Evolutionary conservation across 2,329 filamentous ascomycete genomes (phyloP).

Genomic region (Tolypocladium pustulatum): DNA sequence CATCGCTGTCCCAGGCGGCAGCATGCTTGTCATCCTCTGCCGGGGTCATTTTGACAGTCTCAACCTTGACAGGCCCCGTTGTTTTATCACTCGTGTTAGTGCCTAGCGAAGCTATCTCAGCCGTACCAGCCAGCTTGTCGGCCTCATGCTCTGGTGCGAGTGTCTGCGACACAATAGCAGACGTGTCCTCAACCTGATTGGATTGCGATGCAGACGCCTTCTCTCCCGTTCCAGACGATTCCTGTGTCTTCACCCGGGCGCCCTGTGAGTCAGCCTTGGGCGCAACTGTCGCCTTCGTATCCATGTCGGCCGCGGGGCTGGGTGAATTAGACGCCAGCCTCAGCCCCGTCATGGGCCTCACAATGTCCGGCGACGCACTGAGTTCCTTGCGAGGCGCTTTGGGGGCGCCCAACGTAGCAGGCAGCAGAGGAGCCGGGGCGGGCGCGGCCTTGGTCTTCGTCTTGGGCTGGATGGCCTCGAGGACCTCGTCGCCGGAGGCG

Average conservation of each 20-base stretch:
- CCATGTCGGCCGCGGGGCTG: background rate
- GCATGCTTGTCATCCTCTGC: background rate
- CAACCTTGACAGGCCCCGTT: background rate
- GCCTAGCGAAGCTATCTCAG: background rate
- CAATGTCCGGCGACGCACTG: conserved; percentile 17
- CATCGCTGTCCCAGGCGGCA: conserved; percentile 1
- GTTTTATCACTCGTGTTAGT: background rate
- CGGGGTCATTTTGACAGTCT: background rate
- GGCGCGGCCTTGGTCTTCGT: background rate
- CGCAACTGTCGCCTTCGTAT: background rate
- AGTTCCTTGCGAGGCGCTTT: background rate
- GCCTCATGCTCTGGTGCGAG: background rate
- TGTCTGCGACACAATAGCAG: background rate
- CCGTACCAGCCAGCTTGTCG: background rate
- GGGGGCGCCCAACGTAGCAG: background rate
- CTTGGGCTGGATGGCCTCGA: conserved; percentile 20
- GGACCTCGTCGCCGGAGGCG: conserved; percentile 48
- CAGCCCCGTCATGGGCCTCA: conserved; percentile 20
- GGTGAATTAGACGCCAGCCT: conserved; percentile 10
- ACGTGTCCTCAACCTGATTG: background rate
- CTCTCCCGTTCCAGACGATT: conserved; percentile 5
- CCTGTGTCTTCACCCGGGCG: conserved; percentile 6
- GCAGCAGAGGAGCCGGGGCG: background rate
- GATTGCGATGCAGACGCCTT: background rate
- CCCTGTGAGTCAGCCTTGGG: conserved; percentile 6